Evolutionary conservation across 345 rosid genomes (phyloP).

Genomic region (Linum tenue): DNA sequence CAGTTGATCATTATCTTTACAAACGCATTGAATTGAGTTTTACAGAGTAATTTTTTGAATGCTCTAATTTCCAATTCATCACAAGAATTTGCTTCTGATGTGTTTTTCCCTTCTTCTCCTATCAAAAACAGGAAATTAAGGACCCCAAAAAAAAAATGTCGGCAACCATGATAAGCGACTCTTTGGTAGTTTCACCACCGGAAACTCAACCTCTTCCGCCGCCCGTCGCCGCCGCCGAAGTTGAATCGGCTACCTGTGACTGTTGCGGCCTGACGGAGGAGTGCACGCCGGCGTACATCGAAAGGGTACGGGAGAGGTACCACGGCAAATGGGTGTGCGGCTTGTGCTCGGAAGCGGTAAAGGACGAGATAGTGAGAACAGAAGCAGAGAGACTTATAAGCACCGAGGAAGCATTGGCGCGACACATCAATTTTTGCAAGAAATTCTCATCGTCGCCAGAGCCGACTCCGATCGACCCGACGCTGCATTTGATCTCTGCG

Average conservation of each 20-base stretch:
- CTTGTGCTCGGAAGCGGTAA: conserved; percentile 61
- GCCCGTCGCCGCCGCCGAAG: conserved; percentile 8
- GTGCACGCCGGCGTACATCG: conserved; percentile 53
- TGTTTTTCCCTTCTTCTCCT: not conserved
- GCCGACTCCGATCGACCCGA: conserved; percentile 39
- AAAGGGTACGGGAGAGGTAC: conserved; percentile 37
- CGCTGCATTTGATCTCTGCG: conserved; percentile 35
- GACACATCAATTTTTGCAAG: conserved; percentile 50
- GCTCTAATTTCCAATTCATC: too few relatives aligned
- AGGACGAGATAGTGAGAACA: conserved; percentile 44
- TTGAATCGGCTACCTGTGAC: conserved; percentile 47
- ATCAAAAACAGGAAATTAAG: not conserved
- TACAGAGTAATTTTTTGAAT: too few relatives aligned
- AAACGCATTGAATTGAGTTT: too few relatives aligned
- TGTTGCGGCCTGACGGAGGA: conserved; percentile 72
- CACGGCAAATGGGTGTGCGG: conserved; percentile 73
- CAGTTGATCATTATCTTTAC: too few relatives aligned
- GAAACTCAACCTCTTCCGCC: conserved; percentile 1
- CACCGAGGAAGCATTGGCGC: conserved; percentile 45
- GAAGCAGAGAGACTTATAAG: conserved; percentile 12
- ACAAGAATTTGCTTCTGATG: not conserved
- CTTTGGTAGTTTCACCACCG: conserved; percentile 18
- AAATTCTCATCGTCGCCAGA: conserved; percentile 37
- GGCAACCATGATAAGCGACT: conserved; percentile 51
- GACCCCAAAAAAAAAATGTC: conserved; percentile 42